These are phyloP conservation scores for Kwoniella sp. DNA, from an alignment of 768 basidiomycete species.

Conservation along the genomic window DNA sequence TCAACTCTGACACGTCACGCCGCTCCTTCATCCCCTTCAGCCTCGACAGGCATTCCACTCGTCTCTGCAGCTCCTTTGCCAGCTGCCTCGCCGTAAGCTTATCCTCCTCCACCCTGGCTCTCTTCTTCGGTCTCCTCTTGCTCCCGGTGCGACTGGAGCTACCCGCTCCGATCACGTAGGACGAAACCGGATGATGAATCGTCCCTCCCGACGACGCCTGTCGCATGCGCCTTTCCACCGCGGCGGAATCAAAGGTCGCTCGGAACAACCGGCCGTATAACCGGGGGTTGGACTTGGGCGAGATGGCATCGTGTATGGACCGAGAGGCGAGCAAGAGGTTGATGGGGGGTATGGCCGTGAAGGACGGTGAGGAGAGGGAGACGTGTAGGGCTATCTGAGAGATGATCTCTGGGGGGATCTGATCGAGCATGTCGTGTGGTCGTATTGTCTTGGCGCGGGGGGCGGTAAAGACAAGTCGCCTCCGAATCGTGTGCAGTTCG, in stretches of 20 bases:
- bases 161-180: background rate
- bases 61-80: constrained; percentile 31
- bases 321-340: constrained; percentile 34
- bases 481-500: no score
- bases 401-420: constrained; percentile 70
- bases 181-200: background rate
- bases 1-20: constrained; percentile 19
- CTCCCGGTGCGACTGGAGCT: background rate
- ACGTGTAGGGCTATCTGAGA: constrained; percentile 71
- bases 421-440: constrained; percentile 54
- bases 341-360: constrained; percentile 14
- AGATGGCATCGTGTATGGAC: constrained; percentile 25
- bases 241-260: constrained; percentile 34
- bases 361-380: constrained; percentile 28
- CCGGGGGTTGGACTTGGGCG: constrained; percentile 29
- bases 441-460: no score
- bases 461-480: background rate
- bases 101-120: background rate
- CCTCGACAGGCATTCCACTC: constrained; percentile 26
- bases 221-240: constrained; percentile 45
- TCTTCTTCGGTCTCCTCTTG: background rate
- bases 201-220: background rate
- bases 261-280: constrained; percentile 40
- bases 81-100: constrained; percentile 19
- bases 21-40: constrained; percentile 19